These are phyloP conservation scores for Posidonia oceanica DNA, from an alignment of 116 monocot genomes.

Conservation along the genomic window DNA sequence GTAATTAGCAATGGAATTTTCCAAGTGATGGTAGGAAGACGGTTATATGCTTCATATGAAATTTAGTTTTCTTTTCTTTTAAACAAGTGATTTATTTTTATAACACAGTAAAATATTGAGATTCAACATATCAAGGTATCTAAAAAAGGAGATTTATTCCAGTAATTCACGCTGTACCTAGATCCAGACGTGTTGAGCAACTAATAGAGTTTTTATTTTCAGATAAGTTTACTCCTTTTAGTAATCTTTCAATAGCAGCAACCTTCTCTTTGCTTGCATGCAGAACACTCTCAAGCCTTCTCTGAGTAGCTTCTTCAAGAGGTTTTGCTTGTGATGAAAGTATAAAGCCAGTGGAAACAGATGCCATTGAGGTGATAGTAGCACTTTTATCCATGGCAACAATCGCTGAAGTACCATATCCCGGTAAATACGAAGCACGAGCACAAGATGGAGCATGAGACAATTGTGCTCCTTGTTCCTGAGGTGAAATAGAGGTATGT, in stretches of 20 bases:
- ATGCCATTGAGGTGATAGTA: conserved; percentile 37
- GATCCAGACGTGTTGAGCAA: conserved; percentile 75
- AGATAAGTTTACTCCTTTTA: conserved; percentile 67
- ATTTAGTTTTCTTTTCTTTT: no score
- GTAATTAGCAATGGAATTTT: no score
- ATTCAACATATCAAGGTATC: no score
- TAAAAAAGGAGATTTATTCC: no score
- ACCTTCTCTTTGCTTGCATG: conserved; percentile 95
- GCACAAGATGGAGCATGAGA: conserved; percentile 35
- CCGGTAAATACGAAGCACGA: conserved; percentile 29
- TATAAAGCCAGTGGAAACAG: conserved; percentile 35
- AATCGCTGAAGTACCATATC: conserved; percentile 91
- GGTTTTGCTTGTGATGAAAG: conserved; percentile 49
- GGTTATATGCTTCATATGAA: no score
- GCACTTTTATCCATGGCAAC: conserved; percentile 91
- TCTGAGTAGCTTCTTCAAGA: conserved; percentile 44
- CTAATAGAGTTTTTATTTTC: conserved; percentile 42
- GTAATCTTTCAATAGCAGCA: conserved; percentile 92
- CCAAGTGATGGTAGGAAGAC: no score
- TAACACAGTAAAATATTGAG: no score
- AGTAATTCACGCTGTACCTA: no score
- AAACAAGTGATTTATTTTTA: no score
- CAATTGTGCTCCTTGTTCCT: conserved; percentile 56
- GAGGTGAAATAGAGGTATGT: conserved; percentile 81
- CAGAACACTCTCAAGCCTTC: conserved; percentile 84